Evolutionary conservation across 2,329 filamentous ascomycete species (phyloP).

Genomic region (Tolypocladium album): DNA sequence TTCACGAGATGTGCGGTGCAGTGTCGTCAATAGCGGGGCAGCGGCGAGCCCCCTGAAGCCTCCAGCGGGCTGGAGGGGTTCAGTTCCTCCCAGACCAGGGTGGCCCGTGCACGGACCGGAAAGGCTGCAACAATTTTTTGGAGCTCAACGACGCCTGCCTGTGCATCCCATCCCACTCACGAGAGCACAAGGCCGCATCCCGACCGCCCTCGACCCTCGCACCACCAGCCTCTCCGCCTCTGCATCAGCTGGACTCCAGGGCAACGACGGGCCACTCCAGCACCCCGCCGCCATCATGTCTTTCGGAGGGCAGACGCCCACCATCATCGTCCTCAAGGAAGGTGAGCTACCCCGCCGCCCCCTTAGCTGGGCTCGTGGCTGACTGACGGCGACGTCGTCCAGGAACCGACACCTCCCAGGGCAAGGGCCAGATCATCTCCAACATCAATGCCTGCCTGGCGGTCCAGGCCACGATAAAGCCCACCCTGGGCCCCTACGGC

Average conservation of each 20-base stretch:
- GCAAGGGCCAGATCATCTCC: slow-evolving; percentile 89
- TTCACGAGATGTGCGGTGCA: not conserved
- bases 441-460: slow-evolving; percentile 98
- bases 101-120: slow-evolving; percentile 8
- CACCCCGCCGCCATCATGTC: slow-evolving; percentile 53
- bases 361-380: not conserved
- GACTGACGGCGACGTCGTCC: slow-evolving; percentile 1
- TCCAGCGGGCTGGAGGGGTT: not conserved
- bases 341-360: slow-evolving; percentile 44
- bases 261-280: slow-evolving; percentile 22
- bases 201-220: not conserved
- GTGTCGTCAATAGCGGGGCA: not conserved
- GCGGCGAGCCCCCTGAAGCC: not conserved
- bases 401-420: slow-evolving; percentile 97
- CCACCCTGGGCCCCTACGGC: slow-evolving; percentile 90
- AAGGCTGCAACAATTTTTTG: slow-evolving; percentile 41
- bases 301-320: slow-evolving; percentile 94
- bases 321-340: slow-evolving; percentile 96
- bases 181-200: not conserved
- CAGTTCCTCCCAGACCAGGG: not conserved
- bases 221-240: not conserved
- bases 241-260: not conserved
- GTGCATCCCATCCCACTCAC: not conserved
- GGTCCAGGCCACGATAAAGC: slow-evolving; percentile 91
- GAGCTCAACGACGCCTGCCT: slow-evolving; percentile 5